phyloP scores from a whole-genome alignment of 805 yeast species.

The Blastobotrys chiropterorum region DNA sequence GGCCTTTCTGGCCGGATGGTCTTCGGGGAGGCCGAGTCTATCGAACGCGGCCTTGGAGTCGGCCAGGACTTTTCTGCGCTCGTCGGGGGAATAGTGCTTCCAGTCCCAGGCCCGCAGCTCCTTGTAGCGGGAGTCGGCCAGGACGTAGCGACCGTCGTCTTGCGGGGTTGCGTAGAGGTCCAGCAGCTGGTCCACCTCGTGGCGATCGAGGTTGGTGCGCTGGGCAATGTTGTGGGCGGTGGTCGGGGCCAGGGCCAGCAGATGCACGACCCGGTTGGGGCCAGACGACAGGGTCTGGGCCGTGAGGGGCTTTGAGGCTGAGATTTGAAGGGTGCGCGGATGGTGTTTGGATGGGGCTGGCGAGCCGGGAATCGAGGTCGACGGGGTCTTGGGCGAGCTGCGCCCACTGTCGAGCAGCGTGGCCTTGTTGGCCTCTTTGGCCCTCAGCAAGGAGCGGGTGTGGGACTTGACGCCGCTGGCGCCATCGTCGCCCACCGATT shows the following conservation, averaged over 20 bases:
- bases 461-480: slow-evolving; percentile 17
- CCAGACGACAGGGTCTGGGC: slow-evolving; percentile 21
- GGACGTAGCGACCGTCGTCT: slow-evolving; percentile 24
- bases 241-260: slow-evolving; percentile 46
- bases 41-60: slow-evolving; percentile 28
- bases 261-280: slow-evolving; percentile 37
- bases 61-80: slow-evolving; percentile 28
- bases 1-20: slow-evolving; percentile 24
- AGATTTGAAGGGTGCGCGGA: slow-evolving; percentile 13
- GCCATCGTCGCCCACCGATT: slow-evolving; percentile 7
- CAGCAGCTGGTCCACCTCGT: slow-evolving; percentile 29
- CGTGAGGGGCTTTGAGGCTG: slow-evolving; percentile 18
- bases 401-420: slow-evolving; percentile 13
- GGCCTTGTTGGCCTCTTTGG: slow-evolving; percentile 21
- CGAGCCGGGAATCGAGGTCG: slow-evolving; percentile 4
- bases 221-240: slow-evolving; percentile 26
- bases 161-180: slow-evolving; percentile 28
- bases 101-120: slow-evolving; percentile 34
- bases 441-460: slow-evolving; percentile 15
- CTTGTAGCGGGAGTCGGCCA: slow-evolving; percentile 26
- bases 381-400: slow-evolving; percentile 1
- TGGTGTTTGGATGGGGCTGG: slow-evolving; percentile 8
- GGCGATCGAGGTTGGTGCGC: slow-evolving; percentile 25
- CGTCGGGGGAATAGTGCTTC: slow-evolving; percentile 30
- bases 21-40: slow-evolving; percentile 23